Evolutionary conservation across 2,329 filamentous ascomycete species (phyloP), one percentile per base, ranked within the genome.

Genomic region (Hypoxylon sp.): DNA sequence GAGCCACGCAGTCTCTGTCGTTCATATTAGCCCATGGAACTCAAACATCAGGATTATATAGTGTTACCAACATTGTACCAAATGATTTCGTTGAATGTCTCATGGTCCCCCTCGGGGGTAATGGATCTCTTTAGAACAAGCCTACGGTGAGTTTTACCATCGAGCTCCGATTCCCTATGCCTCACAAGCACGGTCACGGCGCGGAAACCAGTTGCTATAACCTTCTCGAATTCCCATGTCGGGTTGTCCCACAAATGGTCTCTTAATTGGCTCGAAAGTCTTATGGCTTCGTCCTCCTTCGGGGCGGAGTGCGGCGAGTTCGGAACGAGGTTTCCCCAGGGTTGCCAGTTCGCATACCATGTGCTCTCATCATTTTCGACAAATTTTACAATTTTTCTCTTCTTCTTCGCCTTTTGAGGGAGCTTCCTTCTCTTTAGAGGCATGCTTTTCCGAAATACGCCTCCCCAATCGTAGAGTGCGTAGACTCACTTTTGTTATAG

Each of bases 121-220:
- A 59, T 3, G 3, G 47, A 42, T 47, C 65, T 39, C 35, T 67
- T 67, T 17, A 63, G 4, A 4, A 57, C 22, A 14, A 50, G n/a
- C 10, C 59, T 63, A n/a, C 33, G 51, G 13, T 48, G 3, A 44
- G 9, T 5, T 31, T 6, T 31, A 9, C 47, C 13, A 44, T 9
- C 3, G 8, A 5, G 10, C 33, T 10, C 14, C 39, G 26, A 9
- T 1, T 2, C n/a, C 29, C 48, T 50, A n/a, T 6, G 5, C 9
- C 51, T 33, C 11, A 62, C 14, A 6, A 47, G 11, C 14, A 10
- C 14, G 13, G 42, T 31, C 1, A n/a, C 0, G n/a, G 29, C 31
- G 5, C 6, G 2, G 11, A 5, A 0, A 14, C 59, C 50, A 6
- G 2, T 4, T 1, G 5, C 42, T 29, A 53, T n/a, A 9, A 4